phyloP scores from a whole-genome alignment of 2,329 filamentous ascomycete genomes.

The Ophiostoma ips region DNA sequence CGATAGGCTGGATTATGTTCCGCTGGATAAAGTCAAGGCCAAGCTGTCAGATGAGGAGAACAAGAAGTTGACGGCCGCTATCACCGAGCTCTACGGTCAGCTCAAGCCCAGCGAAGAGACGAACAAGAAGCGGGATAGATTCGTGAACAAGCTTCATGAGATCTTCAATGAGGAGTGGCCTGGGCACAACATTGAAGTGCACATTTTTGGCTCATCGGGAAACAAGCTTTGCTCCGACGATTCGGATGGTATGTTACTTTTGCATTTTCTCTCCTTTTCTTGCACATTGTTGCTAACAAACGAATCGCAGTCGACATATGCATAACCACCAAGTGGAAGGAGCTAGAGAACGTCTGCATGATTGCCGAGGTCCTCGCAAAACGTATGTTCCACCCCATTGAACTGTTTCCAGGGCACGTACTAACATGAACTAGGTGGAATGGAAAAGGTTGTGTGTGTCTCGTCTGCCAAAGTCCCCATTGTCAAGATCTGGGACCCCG shows the following conservation, averaged over 20 bases:
- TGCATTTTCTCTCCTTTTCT: not conserved
- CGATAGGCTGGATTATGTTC: conserved; percentile 58
- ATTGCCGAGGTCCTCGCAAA: conserved; percentile 75
- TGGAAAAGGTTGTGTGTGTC: conserved; percentile 93
- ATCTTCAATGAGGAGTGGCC: conserved; percentile 89
- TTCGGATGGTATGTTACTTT: conserved; percentile 62
- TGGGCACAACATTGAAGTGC: conserved; percentile 74
- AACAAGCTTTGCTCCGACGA: conserved; percentile 90
- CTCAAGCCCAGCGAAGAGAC: conserved; percentile 73
- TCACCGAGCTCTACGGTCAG: conserved; percentile 70
- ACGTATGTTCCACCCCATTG: conserved; percentile 42
- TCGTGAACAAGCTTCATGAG: conserved; percentile 77
- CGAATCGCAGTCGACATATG: conserved; percentile 71
- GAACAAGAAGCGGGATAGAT: conserved; percentile 56
- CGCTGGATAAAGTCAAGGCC: conserved; percentile 58
- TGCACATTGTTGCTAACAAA: not conserved
- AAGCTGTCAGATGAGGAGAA: conserved; percentile 60
- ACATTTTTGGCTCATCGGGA: conserved; percentile 95
- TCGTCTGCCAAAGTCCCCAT: conserved; percentile 94
- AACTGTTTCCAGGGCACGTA: not conserved
- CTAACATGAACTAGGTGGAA: conserved; percentile 49
- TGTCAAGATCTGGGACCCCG: conserved; percentile 97
- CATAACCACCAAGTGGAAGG: conserved; percentile 82
- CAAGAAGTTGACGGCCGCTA: conserved; percentile 61
- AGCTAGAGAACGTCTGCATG: conserved; percentile 78